phyloP scores from a whole-genome alignment of 1,139 yeast species.

The Taphrina pruni region DNA sequence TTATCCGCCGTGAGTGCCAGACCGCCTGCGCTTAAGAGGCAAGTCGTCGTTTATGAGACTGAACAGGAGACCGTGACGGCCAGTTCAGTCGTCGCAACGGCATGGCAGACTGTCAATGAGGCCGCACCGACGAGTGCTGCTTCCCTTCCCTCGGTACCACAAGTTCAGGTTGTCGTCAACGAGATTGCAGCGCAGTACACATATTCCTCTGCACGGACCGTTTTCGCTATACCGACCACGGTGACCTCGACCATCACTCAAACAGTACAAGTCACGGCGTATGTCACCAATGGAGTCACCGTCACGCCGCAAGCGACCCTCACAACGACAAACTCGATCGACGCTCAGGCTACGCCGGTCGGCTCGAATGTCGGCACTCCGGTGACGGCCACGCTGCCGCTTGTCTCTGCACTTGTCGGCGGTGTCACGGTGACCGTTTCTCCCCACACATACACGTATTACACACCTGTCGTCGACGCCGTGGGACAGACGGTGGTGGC shows the following conservation, averaged over 20 bases:
- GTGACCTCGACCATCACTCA: conserved; percentile 13
- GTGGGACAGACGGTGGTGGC: conserved; percentile 10
- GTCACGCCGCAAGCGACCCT: conserved; percentile 20
- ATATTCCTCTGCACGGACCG: conserved; percentile 32
- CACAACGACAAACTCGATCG: conserved; percentile 30
- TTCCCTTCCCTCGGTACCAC: not conserved
- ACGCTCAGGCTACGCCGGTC: conserved; percentile 31
- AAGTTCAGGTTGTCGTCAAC: conserved; percentile 29
- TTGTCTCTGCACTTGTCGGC: conserved; percentile 20
- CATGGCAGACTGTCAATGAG: conserved; percentile 7
- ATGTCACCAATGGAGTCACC: conserved; percentile 12
- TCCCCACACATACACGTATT: conserved; percentile 31
- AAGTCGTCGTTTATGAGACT: conserved; percentile 15
- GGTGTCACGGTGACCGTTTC: conserved; percentile 32
- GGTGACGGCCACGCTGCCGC: conserved; percentile 29
- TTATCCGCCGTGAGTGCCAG: conserved; percentile 5
- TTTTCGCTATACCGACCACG: conserved; percentile 32
- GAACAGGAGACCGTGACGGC: not conserved
- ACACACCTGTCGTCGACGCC: conserved; percentile 28
- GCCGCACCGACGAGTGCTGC: conserved; percentile 11
- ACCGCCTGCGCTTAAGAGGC: conserved; percentile 1
- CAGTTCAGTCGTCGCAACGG: conserved; percentile 1
- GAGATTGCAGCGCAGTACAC: conserved; percentile 31
- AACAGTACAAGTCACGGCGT: conserved; percentile 14
- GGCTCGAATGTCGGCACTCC: conserved; percentile 26